Base-by-base conservation (phyloP, 1,139 yeast genomes). In the Saccharomyces hybrid region DNA sequence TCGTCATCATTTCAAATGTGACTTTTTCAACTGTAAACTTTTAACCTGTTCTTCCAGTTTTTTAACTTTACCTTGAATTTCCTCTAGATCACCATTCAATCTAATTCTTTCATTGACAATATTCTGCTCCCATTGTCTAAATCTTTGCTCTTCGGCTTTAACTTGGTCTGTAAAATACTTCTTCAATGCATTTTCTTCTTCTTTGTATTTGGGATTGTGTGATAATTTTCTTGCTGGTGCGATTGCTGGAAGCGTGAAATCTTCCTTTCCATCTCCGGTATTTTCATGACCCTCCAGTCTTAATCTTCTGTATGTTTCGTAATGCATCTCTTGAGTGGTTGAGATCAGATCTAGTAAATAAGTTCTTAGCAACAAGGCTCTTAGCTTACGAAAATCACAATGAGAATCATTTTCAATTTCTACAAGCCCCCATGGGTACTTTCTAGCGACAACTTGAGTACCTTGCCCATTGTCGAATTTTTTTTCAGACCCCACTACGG, bases 141-240 rank as follows among this genome's bases (percentile, higher is more conserved):
- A 95, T 70, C 99, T 81, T 68, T 88, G 95, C 69, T 95, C 99
- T 75, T 93, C 99, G 51, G 89, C 88, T 75, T 91, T 90, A 59
- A 95, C 97, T 75, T 93, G 98, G 70, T 91, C 98, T n/a, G 98
- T 93, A 74, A 93, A 93, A 71, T 88, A 87, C 73, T 88, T 86
- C 80, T 95, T 90, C 70, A 95, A 79, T 34, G 93, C 87, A 70
- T 88, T 95, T 73, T 95, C 99, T 70, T 93, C 98, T 73, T 93
- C 97, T 73, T 89, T 86, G 75, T 88, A 93, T 73, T 88, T 86
- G 55, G 98, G 98, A 72, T 93, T 90, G 66, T 86, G 89, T 62
- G 72, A 69, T 50, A 74, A 60, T 57, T 74, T 74, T 65, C 77
- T 73, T 14, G 73, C 72, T 27, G 73, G 70, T 14, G 71, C 67